phyloP scores from a whole-genome alignment of 2,329 filamentous ascomycete species.

The Pseudogymnoascus verrucosus region DNA sequence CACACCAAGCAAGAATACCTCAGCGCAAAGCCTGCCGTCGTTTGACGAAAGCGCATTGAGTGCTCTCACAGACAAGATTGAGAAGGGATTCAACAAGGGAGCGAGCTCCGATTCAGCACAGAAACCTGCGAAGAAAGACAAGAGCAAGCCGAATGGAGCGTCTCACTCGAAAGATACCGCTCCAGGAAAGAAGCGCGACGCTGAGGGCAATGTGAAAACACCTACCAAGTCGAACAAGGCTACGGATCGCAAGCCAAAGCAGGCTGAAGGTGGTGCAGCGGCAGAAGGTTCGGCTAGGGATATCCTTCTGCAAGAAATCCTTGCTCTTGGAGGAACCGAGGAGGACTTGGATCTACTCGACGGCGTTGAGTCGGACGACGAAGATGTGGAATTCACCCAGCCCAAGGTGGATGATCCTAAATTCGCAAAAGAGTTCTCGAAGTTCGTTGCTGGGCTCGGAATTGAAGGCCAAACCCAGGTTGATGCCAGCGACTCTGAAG shows the following conservation, averaged over 20 bases:
- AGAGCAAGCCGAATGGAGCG: conserved; percentile 37
- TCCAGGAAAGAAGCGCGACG: conserved; percentile 29
- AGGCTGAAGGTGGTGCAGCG: conserved; percentile 11
- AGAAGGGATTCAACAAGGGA: conserved; percentile 39
- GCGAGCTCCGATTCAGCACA: conserved; percentile 17
- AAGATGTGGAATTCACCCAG: conserved; percentile 30
- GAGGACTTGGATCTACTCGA: conserved; percentile 55
- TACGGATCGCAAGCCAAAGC: conserved; percentile 10
- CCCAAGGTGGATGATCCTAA: conserved; percentile 13
- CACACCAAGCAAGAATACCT: conserved; percentile 17
- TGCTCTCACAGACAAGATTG: conserved; percentile 49
- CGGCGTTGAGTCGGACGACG: conserved; percentile 44
- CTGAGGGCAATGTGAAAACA: conserved; percentile 25
- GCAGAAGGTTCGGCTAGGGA: conserved; percentile 21
- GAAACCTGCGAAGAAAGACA: conserved; percentile 30
- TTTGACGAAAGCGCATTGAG: conserved; percentile 46
- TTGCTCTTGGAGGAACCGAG: conserved; percentile 57
- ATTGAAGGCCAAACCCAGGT: conserved; percentile 38
- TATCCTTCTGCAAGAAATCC: conserved; percentile 53
- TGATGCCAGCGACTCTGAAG: conserved; percentile 31
- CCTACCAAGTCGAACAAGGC: conserved; percentile 18
- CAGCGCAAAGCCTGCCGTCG: conserved; percentile 24
- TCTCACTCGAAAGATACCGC: conserved; percentile 19
- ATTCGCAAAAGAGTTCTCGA: conserved; percentile 39
- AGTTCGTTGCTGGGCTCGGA: conserved; percentile 43